Evolutionary conservation across 352 stramenopile species (phyloP).

Genomic region (Globisporangium acanthophoron): DNA sequence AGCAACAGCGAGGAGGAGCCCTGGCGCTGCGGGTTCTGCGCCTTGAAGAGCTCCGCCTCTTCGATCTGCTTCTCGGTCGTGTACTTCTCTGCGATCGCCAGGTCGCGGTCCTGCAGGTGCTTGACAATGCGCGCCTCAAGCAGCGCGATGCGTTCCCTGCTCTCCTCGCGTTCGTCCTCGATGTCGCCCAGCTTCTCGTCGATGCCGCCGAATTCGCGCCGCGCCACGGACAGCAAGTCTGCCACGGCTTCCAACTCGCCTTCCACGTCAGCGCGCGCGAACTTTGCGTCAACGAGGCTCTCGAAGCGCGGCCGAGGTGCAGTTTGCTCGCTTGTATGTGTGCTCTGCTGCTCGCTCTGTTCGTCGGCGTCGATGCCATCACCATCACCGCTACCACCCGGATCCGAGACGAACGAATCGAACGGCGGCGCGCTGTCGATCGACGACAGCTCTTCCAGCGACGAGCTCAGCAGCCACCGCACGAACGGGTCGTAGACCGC

Average conservation of each 20-base stretch:
- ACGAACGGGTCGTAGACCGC: conserved; percentile 50
- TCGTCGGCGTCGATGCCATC: background rate
- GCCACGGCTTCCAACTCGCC: conserved; percentile 35
- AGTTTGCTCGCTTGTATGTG: conserved; percentile 3
- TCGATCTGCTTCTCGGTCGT: conserved; percentile 62
- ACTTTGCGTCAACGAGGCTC: conserved; percentile 11
- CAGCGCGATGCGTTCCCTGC: conserved; percentile 43
- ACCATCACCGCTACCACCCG: background rate
- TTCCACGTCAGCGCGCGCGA: conserved; percentile 40
- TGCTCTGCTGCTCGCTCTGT: background rate
- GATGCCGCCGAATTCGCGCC: conserved; percentile 36
- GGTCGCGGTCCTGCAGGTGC: conserved; percentile 62
- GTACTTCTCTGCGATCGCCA: conserved; percentile 68
- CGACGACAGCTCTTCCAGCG: conserved; percentile 36
- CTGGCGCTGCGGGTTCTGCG: conserved; percentile 19
- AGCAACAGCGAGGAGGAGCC: conserved; percentile 18
- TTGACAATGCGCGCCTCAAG: conserved; percentile 71
- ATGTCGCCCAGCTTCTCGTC: conserved; percentile 34
- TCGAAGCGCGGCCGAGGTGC: background rate
- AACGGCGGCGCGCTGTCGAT: conserved; percentile 25
- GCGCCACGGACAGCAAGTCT: conserved; percentile 43
- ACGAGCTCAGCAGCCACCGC: conserved; percentile 43
- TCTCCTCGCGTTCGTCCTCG: conserved; percentile 36
- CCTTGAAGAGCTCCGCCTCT: conserved; percentile 53
- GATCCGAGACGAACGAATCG: background rate